These are phyloP conservation scores for Carex littledalei DNA, from an alignment of 176 grass and related monocot genomes.

Conservation along the genomic window DNA sequence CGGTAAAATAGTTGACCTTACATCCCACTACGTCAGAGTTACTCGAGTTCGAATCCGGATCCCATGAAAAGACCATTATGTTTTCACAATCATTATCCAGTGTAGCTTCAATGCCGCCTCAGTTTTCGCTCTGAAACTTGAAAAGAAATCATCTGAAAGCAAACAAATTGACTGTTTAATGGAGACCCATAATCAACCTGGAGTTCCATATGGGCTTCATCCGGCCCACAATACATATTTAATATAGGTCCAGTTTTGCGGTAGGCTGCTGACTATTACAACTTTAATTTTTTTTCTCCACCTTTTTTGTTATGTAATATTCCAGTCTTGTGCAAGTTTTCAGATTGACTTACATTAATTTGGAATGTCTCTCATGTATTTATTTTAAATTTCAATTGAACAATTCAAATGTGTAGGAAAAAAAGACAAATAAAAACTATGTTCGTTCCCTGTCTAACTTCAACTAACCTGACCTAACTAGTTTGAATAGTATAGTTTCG, in stretches of 20 bases:
- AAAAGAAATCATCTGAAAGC: background rate
- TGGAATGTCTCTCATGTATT: background rate
- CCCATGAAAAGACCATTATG: background rate
- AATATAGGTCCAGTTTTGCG: background rate
- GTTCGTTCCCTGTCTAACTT: background rate
- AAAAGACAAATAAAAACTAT: background rate
- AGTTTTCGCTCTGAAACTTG: background rate
- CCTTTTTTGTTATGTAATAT: background rate
- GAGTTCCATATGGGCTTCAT: background rate
- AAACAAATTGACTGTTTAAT: background rate
- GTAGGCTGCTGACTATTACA: background rate
- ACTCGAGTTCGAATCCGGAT: background rate
- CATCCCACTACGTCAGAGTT: background rate
- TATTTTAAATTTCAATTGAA: background rate
- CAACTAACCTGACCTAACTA: background rate
- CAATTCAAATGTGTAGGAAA: background rate
- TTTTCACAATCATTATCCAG: background rate
- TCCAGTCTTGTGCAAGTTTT: background rate
- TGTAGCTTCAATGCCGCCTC: background rate
- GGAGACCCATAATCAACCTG: background rate
- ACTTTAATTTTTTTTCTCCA: no score
- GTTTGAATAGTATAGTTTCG: background rate
- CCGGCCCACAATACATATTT: background rate
- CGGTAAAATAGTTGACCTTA: background rate
- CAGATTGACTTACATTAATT: background rate